These are phyloP conservation scores for Primulina huaijiensis DNA, from an alignment of 257 asterid genomes.

Conservation along the genomic window DNA sequence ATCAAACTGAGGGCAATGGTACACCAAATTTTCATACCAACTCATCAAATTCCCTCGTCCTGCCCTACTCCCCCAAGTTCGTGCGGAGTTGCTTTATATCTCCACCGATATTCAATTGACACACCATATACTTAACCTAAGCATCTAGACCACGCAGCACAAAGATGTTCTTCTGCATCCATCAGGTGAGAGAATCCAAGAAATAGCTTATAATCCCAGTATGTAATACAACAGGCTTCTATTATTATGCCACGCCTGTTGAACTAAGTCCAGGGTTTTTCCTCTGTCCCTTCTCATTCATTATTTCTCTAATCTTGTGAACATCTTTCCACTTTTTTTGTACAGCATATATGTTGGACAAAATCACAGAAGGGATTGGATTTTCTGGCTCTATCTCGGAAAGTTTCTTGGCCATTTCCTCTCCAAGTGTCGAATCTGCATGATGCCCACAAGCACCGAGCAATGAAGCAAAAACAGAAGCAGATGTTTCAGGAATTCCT, in stretches of 20 bases:
- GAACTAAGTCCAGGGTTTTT: conserved; percentile 61
- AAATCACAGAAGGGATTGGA: conserved; percentile 68
- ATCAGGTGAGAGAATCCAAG: neutral
- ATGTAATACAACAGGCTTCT: neutral
- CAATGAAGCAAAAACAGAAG: conserved; percentile 53
- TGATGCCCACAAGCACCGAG: conserved; percentile 64
- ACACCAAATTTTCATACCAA: too few relatives aligned
- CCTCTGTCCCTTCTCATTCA: conserved; percentile 49
- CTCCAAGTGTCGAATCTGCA: conserved; percentile 53
- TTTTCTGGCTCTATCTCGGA: conserved; percentile 64
- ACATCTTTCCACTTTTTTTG: conserved; percentile 77
- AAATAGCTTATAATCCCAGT: conserved; percentile 8
- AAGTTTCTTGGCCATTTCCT: conserved; percentile 58
- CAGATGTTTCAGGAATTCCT: conserved; percentile 44
- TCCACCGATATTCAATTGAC: too few relatives aligned
- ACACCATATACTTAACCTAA: neutral
- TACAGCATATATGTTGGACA: conserved; percentile 80
- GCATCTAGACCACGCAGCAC: neutral
- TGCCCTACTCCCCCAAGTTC: neutral
- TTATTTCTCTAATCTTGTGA: conserved; percentile 49
- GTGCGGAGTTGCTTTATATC: too few relatives aligned
- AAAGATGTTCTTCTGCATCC: neutral
- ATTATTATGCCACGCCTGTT: conserved; percentile 39
- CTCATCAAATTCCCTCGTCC: neutral
- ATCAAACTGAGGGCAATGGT: too few relatives aligned